A percentile compares a stretch with the other conserved stretches of the same genome.
phyloP scores from a whole-genome alignment of 495 filamentous ascomycete species.

The Annulohypoxylon bovei region DNA sequence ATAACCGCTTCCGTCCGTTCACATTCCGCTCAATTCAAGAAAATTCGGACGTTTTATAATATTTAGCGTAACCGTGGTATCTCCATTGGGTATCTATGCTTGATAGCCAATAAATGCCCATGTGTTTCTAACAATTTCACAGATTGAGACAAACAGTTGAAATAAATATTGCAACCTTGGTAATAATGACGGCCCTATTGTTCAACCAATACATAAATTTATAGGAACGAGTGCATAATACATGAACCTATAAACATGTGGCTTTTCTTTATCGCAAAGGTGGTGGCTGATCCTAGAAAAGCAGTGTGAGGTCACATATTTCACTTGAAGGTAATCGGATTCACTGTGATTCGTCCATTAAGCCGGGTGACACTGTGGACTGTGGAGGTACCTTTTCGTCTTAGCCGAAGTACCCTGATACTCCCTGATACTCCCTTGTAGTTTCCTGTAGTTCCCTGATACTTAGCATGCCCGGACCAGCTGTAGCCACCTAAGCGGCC shows the following conservation, averaged over 20 bases:
- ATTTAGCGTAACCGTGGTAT: not conserved
- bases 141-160: not conserved
- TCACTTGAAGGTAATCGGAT: slow-evolving; percentile 43
- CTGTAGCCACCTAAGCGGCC: slow-evolving; percentile 29
- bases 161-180: not conserved
- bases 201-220: slow-evolving; percentile 16
- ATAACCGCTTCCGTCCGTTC: slow-evolving; percentile 34
- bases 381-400: slow-evolving; percentile 39
- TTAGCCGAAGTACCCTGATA: slow-evolving; percentile 45
- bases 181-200: slow-evolving; percentile 24
- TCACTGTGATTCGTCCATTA: slow-evolving; percentile 47
- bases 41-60: slow-evolving; percentile 4
- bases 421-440: slow-evolving; percentile 29
- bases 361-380: slow-evolving; percentile 37
- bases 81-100: not conserved
- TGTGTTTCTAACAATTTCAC: not conserved
- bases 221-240: slow-evolving; percentile 21
- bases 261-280: slow-evolving; percentile 23
- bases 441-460: not conserved
- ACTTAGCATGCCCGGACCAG: slow-evolving; percentile 16
- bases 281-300: slow-evolving; percentile 29
- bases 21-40: slow-evolving; percentile 15
- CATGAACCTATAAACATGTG: not conserved
- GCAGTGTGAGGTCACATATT: slow-evolving; percentile 42
- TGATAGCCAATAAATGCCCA: slow-evolving; percentile 3